Conservation (phyloP, 176 grass and related monocot species). For the Ananas comosus region DNA sequence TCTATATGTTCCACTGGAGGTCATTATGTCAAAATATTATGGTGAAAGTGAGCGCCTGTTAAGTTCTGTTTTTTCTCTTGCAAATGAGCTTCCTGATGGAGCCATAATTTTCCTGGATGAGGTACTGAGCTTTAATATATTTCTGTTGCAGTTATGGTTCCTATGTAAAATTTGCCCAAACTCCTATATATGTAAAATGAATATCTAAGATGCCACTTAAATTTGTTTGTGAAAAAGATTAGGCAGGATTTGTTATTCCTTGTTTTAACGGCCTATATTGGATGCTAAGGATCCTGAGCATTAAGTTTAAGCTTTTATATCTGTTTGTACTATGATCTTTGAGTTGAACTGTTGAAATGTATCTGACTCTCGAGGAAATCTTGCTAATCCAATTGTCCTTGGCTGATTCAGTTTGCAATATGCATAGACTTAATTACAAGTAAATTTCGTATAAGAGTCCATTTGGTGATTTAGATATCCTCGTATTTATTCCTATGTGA, state of each 20-base stretch:
- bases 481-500: no score
- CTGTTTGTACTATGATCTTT: neutral
- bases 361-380: neutral
- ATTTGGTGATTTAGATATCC: slow-evolving; percentile 5
- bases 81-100: slow-evolving; percentile 87
- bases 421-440: no score
- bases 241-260: neutral
- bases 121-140: slow-evolving; percentile 28
- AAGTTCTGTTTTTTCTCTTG: slow-evolving; percentile 89
- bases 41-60: slow-evolving; percentile 86
- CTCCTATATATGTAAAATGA: neutral
- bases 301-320: neutral
- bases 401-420: no score
- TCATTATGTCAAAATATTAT: slow-evolving; percentile 98
- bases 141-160: neutral
- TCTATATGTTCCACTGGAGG: slow-evolving; percentile 86
- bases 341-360: neutral
- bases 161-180: no score
- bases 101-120: slow-evolving; percentile 95
- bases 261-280: neutral
- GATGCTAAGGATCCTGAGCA: neutral
- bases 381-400: no score
- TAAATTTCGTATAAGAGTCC: neutral
- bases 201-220: neutral
- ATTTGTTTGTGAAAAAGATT: neutral